Evolutionary conservation across 2,329 filamentous ascomycete genomes (phyloP).

Genomic region (Beauveria medogensis): DNA sequence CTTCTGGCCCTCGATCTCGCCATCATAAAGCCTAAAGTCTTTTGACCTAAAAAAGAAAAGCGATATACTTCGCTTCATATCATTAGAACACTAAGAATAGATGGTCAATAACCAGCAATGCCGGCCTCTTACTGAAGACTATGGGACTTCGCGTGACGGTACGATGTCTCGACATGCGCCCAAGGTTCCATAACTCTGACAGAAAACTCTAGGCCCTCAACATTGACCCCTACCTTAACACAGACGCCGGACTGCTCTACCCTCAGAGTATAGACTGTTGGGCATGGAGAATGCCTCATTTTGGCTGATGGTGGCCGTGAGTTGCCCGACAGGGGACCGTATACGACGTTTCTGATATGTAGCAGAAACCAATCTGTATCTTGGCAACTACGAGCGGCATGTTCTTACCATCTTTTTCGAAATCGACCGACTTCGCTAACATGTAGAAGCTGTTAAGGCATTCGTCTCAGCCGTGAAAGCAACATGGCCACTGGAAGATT

Average conservation of each 20-base stretch:
- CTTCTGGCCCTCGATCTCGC: neutral
- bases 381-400: neutral
- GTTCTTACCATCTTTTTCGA: neutral
- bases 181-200: too few species aligned
- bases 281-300: constrained; percentile 20
- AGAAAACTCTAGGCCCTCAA: too few species aligned
- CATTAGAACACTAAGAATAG: too few species aligned
- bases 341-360: neutral
- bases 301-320: neutral
- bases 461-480: too few species aligned
- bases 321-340: constrained; percentile 23
- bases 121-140: too few species aligned
- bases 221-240: too few species aligned
- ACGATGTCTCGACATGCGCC: too few species aligned
- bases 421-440: neutral
- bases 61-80: too few species aligned
- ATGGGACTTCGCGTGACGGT: too few species aligned
- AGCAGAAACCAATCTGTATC: neutral
- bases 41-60: neutral
- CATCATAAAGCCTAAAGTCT: neutral
- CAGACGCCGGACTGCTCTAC: too few species aligned
- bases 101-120: too few species aligned
- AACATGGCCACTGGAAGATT: too few species aligned
- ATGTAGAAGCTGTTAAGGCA: neutral
- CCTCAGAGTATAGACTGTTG: constrained; percentile 23